Evolutionary conservation across 768 basidiomycete genomes (phyloP).

Genomic region (Agaricus blazei): DNA sequence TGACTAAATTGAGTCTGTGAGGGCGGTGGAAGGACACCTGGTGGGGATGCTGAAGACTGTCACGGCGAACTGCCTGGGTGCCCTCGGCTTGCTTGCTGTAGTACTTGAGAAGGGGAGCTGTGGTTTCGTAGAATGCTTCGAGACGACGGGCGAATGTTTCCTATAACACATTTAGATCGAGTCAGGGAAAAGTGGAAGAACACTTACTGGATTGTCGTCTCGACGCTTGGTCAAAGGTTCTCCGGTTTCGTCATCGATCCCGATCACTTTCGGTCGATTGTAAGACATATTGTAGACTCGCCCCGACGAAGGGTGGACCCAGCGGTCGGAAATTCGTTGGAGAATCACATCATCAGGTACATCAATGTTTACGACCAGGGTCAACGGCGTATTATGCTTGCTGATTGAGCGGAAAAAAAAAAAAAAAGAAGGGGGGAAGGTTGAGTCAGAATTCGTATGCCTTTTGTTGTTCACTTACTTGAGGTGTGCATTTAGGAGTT

Average conservation of each 20-base stretch:
- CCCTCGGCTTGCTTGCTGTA: conserved; percentile 38
- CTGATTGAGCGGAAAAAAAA: conserved; percentile 26
- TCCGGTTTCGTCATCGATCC: conserved; percentile 82
- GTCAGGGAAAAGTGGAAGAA: conserved; percentile 6
- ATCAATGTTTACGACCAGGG: conserved; percentile 79
- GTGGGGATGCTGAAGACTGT: conserved; percentile 42
- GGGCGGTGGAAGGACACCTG: conserved; percentile 44
- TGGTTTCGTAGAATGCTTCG: conserved; percentile 70
- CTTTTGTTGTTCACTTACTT: conserved; percentile 35
- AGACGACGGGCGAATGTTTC: conserved; percentile 76
- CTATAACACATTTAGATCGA: conserved; percentile 29
- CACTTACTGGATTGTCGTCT: conserved; percentile 81
- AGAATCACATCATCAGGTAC: conserved; percentile 87
- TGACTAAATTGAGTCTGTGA: conserved; percentile 46
- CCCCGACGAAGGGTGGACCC: conserved; percentile 84
- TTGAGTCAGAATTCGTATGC: background rate
- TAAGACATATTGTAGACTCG: conserved; percentile 88
- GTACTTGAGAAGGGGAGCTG: conserved; percentile 76
- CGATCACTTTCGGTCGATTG: conserved; percentile 75
- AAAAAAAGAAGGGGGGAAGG: background rate
- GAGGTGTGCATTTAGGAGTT: conserved; percentile 72
- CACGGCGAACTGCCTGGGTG: conserved; percentile 17
- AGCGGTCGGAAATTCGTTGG: conserved; percentile 83
- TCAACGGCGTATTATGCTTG: conserved; percentile 59
- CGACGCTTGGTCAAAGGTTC: conserved; percentile 84